These are phyloP conservation scores for Diplodia scrobiculata DNA, from an alignment of 2,329 filamentous ascomycete genomes.

Conservation along the genomic window DNA sequence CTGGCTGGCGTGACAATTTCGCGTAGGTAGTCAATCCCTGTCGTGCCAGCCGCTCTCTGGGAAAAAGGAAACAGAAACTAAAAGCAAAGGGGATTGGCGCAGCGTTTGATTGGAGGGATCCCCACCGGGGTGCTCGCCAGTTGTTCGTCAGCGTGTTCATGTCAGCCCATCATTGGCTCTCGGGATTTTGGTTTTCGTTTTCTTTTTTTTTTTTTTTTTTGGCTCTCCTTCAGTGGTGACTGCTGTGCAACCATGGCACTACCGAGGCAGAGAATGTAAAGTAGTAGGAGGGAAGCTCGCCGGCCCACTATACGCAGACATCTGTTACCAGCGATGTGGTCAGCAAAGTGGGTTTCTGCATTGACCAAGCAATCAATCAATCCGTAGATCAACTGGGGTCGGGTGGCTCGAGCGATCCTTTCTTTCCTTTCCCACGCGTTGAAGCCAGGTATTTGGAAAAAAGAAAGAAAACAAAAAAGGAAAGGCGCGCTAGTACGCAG, in stretches of 20 bases:
- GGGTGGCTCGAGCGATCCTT: background rate
- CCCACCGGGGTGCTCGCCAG: background rate
- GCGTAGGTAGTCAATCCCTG: background rate
- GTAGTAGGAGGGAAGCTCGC: background rate
- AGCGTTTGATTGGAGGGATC: background rate
- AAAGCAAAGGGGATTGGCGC: background rate
- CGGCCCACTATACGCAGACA: background rate
- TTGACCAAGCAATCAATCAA: background rate
- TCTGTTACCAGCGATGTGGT: background rate
- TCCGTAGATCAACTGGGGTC: background rate
- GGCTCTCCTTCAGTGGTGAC: background rate
- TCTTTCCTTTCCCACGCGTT: background rate
- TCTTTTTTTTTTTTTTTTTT: background rate
- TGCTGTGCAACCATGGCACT: background rate
- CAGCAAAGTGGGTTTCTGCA: background rate
- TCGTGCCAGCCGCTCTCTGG: background rate
- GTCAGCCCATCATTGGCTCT: background rate
- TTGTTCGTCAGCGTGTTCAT: background rate
- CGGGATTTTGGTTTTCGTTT: too few species aligned
- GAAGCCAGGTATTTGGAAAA: background rate
- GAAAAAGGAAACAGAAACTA: background rate
- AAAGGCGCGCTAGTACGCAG: background rate
- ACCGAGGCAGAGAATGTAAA: background rate
- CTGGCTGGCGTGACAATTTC: background rate
- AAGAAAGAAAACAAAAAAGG: background rate